Evolutionary conservation across 305 asterid species (phyloP).

Genomic region (Salvia sclarea): DNA sequence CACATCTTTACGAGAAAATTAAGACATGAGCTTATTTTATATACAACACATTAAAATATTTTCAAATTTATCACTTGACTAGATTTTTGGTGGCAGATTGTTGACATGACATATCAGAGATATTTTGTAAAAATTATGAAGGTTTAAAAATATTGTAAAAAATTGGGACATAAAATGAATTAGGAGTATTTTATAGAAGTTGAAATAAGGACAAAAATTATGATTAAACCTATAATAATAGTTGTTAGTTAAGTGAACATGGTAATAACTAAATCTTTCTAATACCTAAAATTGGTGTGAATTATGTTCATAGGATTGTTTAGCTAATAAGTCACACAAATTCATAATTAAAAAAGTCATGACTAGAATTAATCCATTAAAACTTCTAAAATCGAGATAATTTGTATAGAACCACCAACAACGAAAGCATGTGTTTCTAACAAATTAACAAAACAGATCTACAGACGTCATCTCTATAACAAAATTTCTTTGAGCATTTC

Average conservation of each 20-base stretch:
- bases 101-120: too few species aligned
- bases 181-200: too few species aligned
- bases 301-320: background rate
- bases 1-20: too few species aligned
- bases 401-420: background rate
- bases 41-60: too few species aligned
- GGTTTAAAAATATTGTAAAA: too few species aligned
- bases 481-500: background rate
- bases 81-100: too few species aligned
- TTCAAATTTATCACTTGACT: too few species aligned
- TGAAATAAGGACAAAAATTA: too few species aligned
- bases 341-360: background rate
- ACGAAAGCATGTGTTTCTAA: background rate
- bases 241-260: background rate
- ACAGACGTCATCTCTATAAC: background rate
- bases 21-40: too few species aligned
- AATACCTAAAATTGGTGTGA: background rate
- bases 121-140: too few species aligned
- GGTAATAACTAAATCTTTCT: background rate
- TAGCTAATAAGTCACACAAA: background rate
- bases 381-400: background rate
- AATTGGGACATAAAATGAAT: too few species aligned
- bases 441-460: background rate
- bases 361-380: background rate
- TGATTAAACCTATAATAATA: too few species aligned